A percentile compares a stretch with the other conserved stretches of the same genome.
These are phyloP conservation scores for Fusarium albidum DNA, from an alignment of 2,329 filamentous ascomycete genomes.

Conservation along the genomic window DNA sequence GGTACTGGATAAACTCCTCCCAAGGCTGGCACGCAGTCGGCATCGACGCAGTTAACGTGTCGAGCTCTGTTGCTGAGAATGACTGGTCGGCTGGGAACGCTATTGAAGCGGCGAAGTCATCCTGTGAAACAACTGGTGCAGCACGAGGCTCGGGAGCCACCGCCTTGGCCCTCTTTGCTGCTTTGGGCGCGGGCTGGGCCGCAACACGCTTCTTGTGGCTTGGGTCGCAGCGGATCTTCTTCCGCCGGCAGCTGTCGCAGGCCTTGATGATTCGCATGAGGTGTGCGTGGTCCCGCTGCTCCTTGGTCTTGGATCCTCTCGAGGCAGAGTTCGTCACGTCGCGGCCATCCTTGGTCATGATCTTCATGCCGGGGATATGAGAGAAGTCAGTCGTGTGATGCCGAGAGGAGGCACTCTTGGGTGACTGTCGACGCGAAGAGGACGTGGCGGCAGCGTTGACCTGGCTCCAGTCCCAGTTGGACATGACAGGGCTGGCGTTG, in stretches of 20 bases:
- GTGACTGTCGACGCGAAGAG: conserved; percentile 41
- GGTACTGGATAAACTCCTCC: conserved; percentile 57
- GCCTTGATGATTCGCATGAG: conserved; percentile 74
- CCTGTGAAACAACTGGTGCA: conserved; percentile 13
- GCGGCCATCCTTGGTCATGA: conserved; percentile 69
- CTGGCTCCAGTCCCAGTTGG: conserved; percentile 57
- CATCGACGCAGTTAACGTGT: conserved; percentile 24
- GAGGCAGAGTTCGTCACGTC: conserved; percentile 71
- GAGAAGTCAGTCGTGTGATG: conserved; percentile 55
- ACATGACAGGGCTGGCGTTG: conserved; percentile 58
- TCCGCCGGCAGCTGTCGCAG: conserved; percentile 68
- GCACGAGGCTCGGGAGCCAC: conserved; percentile 23
- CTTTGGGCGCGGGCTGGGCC: conserved; percentile 44
- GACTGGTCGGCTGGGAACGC: conserved; percentile 28
- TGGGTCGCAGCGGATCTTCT: conserved; percentile 71
- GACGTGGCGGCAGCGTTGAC: conserved; percentile 41
- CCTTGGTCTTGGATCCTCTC: conserved; percentile 71
- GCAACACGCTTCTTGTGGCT: conserved; percentile 61
- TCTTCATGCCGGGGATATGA: conserved; percentile 69
- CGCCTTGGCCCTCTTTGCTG: conserved; percentile 53
- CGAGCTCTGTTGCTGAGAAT: conserved; percentile 35
- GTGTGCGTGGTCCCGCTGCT: conserved; percentile 72
- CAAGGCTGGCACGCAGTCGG: conserved; percentile 44
- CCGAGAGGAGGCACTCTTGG: conserved; percentile 41
- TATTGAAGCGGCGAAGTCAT: conserved; percentile 18